Base-by-base conservation (phyloP, 1,284 basidiomycete species). In the Cryptococcus sp. region DNA sequence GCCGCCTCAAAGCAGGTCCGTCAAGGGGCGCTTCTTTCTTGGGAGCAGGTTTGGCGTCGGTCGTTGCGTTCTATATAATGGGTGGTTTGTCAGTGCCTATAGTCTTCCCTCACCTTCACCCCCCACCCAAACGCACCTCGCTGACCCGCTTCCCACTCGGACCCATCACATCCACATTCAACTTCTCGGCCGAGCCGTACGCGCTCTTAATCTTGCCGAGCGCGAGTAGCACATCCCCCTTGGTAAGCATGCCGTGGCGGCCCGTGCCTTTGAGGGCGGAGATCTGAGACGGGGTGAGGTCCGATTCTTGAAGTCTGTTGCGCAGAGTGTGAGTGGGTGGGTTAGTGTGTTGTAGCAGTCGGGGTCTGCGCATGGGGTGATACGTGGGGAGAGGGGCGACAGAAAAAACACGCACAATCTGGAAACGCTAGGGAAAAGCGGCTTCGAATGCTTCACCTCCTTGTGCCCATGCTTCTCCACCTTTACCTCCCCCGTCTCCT, bases 211-310 rank as follows among this genome's bases (percentile, higher is more conserved):
- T 64, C 73, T 86, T 85, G 36, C 91, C 91, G 13, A 93, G 79
- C 71, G 85, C 86, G 5, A 88, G 79, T 36, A 95, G 82, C 1
- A 94, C 85, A 71, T 95, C 91, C 9, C 91, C 91, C 75, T 92
- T 92, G 47, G 91, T 95, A 59, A 95, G 75, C 88, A 91, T 92
- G 16, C 91, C 91, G 47, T 89, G 83, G 48, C 88, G 80, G 55
- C 91, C 91, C 4, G 90, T 91, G 33, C 89, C 76, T 62, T 80
- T 79, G 63, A 80, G 72, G 51, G 73, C 71, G 23, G 64, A 62
- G 50, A 78, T 73, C 60, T 77, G 67, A 18, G 68, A 87, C 16
- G 65, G 46, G 38, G 72, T 52, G 35, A 78, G 54, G 60, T 59
- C 35, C 20, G 76, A 69, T 62, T 75, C 61, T 56, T 64, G 55